These are phyloP conservation scores for Isatis tinctoria DNA, from an alignment of 345 rosid species.

Conservation along the genomic window DNA sequence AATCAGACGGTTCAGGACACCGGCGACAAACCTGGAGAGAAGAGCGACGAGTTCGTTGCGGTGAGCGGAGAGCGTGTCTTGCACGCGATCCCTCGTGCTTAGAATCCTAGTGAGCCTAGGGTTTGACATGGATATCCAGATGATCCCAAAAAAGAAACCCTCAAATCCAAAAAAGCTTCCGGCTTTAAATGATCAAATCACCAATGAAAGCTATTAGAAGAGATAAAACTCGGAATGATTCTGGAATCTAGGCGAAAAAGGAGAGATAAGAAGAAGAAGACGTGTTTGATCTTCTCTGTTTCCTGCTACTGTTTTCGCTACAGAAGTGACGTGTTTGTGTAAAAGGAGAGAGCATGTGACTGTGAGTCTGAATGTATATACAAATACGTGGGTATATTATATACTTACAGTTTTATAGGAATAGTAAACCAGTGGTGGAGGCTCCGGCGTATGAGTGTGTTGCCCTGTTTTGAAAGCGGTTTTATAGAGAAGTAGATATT, in stretches of 20 bases:
- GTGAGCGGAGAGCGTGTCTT: conserved; percentile 80
- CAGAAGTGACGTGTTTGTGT: conserved; percentile 25
- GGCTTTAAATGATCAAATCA: not conserved
- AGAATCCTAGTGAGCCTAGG: conserved; percentile 53
- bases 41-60: conserved; percentile 91
- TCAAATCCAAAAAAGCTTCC: not conserved
- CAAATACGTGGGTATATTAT: not conserved
- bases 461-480: conserved; percentile 20
- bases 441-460: not conserved
- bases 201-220: not conserved
- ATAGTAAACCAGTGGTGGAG: conserved; percentile 17
- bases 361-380: not conserved
- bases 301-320: not conserved
- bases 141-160: not conserved
- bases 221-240: not conserved
- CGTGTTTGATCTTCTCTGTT: conserved; percentile 30
- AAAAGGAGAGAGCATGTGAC: conserved; percentile 15
- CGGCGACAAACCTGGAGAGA: conserved; percentile 66
- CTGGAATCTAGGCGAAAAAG: not conserved
- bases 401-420: not conserved
- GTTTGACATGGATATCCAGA: conserved; percentile 43
- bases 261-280: conserved; percentile 1
- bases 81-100: conserved; percentile 85
- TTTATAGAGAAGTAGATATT: not conserved
- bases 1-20: not conserved